Conservation (phyloP, 352 stramenopile species). For the Phytopythium ostracodes region DNA sequence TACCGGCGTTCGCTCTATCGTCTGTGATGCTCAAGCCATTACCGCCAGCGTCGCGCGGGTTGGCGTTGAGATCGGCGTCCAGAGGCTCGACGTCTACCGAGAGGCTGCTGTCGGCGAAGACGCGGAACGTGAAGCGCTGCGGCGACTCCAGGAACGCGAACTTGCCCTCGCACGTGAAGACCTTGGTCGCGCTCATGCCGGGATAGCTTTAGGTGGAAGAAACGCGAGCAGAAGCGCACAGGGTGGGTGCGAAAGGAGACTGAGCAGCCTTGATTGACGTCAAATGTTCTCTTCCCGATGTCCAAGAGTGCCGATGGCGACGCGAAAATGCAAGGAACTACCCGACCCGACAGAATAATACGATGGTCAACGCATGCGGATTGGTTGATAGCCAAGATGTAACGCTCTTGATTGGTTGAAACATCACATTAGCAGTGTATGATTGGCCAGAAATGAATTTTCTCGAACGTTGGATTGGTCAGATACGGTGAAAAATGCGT, state of each 20-base stretch:
- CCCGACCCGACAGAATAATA: slow-evolving; percentile 1
- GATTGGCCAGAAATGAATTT: background rate
- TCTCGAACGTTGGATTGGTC: background rate
- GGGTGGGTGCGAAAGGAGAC: background rate
- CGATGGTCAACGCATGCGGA: background rate
- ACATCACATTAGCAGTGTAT: background rate
- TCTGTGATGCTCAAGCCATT: background rate
- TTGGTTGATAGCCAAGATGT: background rate
- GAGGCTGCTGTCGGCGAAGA: slow-evolving; percentile 32
- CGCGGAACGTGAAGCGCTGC: slow-evolving; percentile 29
- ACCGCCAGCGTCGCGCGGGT: background rate
- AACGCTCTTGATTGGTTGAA: background rate
- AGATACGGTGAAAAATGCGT: too few species aligned
- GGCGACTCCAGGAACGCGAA: slow-evolving; percentile 26
- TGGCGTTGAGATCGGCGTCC: background rate
- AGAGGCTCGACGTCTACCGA: slow-evolving; percentile 21
- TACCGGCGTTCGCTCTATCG: background rate
- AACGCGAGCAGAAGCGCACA: background rate
- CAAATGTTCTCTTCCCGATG: background rate
- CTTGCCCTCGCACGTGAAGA: slow-evolving; percentile 37
- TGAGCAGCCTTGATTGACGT: background rate
- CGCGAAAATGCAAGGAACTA: background rate
- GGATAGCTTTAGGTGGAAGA: background rate
- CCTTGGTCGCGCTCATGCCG: slow-evolving; percentile 11
- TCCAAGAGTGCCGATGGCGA: background rate